These are phyloP conservation scores for Geotrichum klebahnii DNA, from an alignment of 1,139 yeast species.

Conservation along the genomic window DNA sequence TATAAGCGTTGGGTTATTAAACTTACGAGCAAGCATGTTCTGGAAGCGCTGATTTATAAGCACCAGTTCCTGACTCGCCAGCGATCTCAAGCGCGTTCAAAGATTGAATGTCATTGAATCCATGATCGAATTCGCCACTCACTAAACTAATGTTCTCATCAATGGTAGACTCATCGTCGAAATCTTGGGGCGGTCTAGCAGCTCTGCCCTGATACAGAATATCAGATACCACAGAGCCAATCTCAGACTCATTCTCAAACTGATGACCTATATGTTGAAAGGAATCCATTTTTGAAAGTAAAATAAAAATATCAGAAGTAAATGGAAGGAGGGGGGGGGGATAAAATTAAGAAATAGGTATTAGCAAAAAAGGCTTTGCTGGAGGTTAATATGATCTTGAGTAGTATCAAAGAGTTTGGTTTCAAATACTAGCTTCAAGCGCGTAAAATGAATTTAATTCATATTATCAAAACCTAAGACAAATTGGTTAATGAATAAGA, in stretches of 20 bases:
- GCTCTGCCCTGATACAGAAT: conserved; percentile 31
- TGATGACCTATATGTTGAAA: conserved; percentile 31
- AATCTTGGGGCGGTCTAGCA: conserved; percentile 6
- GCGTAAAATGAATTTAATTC: background rate
- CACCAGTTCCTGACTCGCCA: conserved; percentile 15
- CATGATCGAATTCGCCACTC: conserved; percentile 25
- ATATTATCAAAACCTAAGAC: background rate
- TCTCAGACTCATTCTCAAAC: conserved; percentile 30
- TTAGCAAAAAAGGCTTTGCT: background rate
- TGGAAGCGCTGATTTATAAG: conserved; percentile 28
- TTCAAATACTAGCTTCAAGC: background rate
- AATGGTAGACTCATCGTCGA: conserved; percentile 25
- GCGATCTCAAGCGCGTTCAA: conserved; percentile 16
- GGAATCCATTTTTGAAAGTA: conserved; percentile 28
- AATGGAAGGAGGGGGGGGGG: background rate
- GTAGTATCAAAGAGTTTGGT: background rate
- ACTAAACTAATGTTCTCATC: conserved; percentile 31
- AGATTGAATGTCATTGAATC: conserved; percentile 26
- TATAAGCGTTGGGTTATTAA: no score
- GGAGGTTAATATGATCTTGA: background rate
- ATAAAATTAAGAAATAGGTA: background rate
- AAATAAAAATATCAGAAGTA: background rate
- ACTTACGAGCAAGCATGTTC: conserved; percentile 38
- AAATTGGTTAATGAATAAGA: background rate
- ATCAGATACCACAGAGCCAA: conserved; percentile 34